phyloP scores from a whole-genome alignment of 192 early-diverging fungal genomes.

The Rhizophagus prolifer region DNA sequence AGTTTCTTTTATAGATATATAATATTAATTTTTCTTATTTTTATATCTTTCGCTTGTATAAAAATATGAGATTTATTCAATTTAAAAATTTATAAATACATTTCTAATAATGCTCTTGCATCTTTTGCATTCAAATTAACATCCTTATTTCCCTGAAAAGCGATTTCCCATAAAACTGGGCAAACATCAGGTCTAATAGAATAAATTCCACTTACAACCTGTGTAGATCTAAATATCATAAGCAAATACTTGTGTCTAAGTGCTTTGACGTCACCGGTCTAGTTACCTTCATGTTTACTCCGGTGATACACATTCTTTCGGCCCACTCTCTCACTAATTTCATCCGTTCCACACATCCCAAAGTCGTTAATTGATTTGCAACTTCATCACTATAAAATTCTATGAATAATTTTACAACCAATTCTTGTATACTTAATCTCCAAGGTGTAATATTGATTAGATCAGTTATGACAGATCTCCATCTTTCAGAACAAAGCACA shows the following conservation, averaged over 20 bases:
- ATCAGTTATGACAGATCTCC: not conserved
- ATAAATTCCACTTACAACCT: not conserved
- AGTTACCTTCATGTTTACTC: not conserved
- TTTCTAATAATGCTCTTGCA: not conserved
- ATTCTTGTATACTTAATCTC: slow-evolving; percentile 15
- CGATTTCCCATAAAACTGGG: not conserved
- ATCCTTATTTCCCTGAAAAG: not conserved
- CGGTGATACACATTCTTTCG: not conserved
- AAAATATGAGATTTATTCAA: not conserved
- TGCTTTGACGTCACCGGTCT: not conserved
- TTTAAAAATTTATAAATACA: not conserved
- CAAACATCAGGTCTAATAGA: not conserved
- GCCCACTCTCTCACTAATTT: slow-evolving; percentile 8
- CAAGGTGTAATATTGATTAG: slow-evolving; percentile 13
- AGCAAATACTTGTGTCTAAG: not conserved
- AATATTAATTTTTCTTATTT: no score
- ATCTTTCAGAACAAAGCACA: slow-evolving; percentile 10
- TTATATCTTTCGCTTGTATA: no score
- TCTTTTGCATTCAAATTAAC: not conserved
- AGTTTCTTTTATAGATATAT: no score
- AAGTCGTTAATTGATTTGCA: not conserved
- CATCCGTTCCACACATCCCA: not conserved
- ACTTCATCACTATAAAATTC: slow-evolving; percentile 17
- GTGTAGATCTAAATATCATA: not conserved
- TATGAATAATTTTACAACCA: slow-evolving; percentile 1